Evolutionary conservation across 768 basidiomycete species (phyloP), one percentile per base, ranked within the genome.

Genomic region (Clavaria fumosa): DNA sequence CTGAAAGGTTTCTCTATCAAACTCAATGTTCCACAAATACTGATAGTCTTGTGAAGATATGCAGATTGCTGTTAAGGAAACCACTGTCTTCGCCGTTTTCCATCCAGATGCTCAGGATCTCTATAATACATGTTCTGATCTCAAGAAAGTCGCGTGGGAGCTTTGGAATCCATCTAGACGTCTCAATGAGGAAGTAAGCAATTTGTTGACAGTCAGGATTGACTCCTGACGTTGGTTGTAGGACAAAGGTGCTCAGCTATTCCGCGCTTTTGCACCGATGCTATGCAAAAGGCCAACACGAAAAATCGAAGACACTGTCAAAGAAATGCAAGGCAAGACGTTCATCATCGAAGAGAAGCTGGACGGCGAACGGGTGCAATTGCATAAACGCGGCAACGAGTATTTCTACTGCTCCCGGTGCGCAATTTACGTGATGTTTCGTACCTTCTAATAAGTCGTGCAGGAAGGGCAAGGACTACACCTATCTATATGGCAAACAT

Each of bases 341-440:
- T 99, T 99, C 50, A 61, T 88, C 43, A 81, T 99, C 24, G 95
- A 99, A 53, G 95, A 99, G 60, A 99, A 97, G 53, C 67, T 97
- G 2, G 95, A 99, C 47, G 95, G 95, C 2, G 95, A 99, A 54
- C 64, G 95, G 23, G 89, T 99, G 59, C 95, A 97, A 53, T 46
- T 99, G 39, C 95, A 99, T 51, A 96, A 85, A 55, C 68, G 82
- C 34, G 88, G 86, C 0, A 81, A 84, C 42, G 77, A 86, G 51
- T 96, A 84, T 51, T 84, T 79, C 46, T 96, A 93, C 49, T 91
- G 80, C 52, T 97, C 95, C 14, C 70, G 91, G 78, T 84, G 46
- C 49, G 59, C 31, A 10, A 0, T 17, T 43, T 40, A 21, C 38
- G 6, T 31, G 19, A 24, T 23, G n/a, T 35, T 39, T 19, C 23